Evolutionary conservation across 352 stramenopile species (phyloP), one percentile per base, ranked within the genome.

Genomic region (Thalassiosira mediterranea): DNA sequence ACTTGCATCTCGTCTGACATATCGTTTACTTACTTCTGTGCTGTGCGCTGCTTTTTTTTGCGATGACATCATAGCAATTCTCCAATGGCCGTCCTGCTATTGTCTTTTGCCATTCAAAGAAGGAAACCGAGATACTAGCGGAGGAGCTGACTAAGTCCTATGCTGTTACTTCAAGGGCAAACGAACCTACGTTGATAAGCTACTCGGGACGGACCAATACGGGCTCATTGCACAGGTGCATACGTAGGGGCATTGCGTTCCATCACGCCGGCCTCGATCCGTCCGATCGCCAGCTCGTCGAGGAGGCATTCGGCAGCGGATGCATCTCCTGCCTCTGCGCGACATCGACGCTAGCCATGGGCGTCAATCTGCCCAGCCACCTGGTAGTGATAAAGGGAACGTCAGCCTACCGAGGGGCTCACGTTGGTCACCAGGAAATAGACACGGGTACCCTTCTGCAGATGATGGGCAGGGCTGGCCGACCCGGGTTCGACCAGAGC

Each of bases 381-480:
- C 83, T 99, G 8, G 97, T 99, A 1, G 87, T 99, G 11, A 90
- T 99, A 38, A 99, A 99, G 79, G 96, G 97, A 26, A 99, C 97
- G 0, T 94, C 97, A 63, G 98, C 93, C 47, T 99, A 98, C 81
- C 66, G 93, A 91, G 23, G 96, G 97, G 76, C 97, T 94, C 87
- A 94, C 91, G 67, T 93, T 90, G 72, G 97, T 93, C 89, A 97
- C 92, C 32, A 95, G 97, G 94, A 97, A 61, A 93, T 94, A 10
- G 92, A 95, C 62, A 84, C 91, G 46, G 92, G 93, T 10, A 94
- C 95, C 2, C 80, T 99, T 49, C 75, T 99, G 8, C 97, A 99
- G 77, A 99, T 99, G 97, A 98, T 99, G 29, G 95, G 95, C 13
- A 81, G 95, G 51, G 95, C 95, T n/a, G 95, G 95, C 15, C 78